Evolutionary conservation across 2,329 filamentous ascomycete genomes (phyloP).

Genomic region (Ophiostoma angusticollis): DNA sequence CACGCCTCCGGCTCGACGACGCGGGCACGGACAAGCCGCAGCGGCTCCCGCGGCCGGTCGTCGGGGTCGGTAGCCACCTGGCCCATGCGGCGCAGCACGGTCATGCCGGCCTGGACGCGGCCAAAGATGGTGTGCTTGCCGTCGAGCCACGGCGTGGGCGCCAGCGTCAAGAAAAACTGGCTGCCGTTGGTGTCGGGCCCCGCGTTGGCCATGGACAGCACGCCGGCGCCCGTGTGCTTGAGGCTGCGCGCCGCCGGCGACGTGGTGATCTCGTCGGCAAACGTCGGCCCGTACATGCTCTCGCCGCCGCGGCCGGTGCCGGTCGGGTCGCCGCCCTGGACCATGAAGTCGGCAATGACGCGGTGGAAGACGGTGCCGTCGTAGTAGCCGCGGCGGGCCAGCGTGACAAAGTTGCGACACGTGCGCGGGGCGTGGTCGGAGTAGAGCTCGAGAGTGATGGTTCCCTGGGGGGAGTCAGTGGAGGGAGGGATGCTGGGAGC

Average conservation of each 20-base stretch:
- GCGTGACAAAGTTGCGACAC: conserved; percentile 75
- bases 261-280: conserved; percentile 77
- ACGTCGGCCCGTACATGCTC: conserved; percentile 86
- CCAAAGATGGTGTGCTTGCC: conserved; percentile 97
- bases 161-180: conserved; percentile 93
- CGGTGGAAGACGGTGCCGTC: conserved; percentile 78
- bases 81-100: conserved; percentile 76
- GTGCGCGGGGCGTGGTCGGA: conserved; percentile 76
- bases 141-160: conserved; percentile 90
- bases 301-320: conserved; percentile 81
- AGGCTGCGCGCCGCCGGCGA: conserved; percentile 27
- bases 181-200: conserved; percentile 88
- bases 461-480: conserved; percentile 43
- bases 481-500: background rate
- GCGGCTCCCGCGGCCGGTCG: conserved; percentile 68
- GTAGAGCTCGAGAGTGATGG: conserved; percentile 82
- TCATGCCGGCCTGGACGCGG: conserved; percentile 70
- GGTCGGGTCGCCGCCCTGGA: conserved; percentile 88
- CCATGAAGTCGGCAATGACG: conserved; percentile 92
- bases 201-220: conserved; percentile 94
- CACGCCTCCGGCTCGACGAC: conserved; percentile 40
- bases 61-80: conserved; percentile 70
- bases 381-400: conserved; percentile 78
- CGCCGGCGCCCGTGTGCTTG: conserved; percentile 83
- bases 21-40: conserved; percentile 64